Base-by-base conservation (phyloP, 208 protist genomes). In the Leishmania aethiopica region DNA sequence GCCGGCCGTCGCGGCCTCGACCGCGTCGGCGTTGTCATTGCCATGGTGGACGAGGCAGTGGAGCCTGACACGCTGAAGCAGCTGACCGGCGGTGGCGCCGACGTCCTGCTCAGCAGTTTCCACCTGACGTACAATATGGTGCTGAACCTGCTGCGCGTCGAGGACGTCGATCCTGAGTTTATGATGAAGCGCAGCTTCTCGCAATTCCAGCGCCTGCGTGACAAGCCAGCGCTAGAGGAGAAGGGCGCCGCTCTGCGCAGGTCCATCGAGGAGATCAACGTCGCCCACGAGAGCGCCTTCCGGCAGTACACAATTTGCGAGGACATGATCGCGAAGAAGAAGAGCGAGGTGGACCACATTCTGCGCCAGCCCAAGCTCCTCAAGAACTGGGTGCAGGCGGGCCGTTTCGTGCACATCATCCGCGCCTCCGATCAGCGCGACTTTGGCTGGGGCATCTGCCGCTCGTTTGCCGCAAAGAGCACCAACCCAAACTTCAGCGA, bases 91-190 rank as follows among this genome's bases (percentile, higher is more conserved):
- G 99, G 98, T 45, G 90, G 96, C 55, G 93, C 98, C 22, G 98
- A 99, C 84, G 88, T 97, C 1, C 93, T 99, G 45, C 96, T 98
- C 62, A 97, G 91, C 86, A 97, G 97, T 77, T 99, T 99, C 88
- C 98, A 99, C 87, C 91, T 99, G 64, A 98, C 97, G 57, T 99
- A 99, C 93, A 99, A 99, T 89, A 99, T 99, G 99, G 89, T 99
- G 62, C 93, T 99, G 15, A 99, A 99, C 86, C 87, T 99, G 66
- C 83, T 99, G 35, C 95, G 99, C n/a, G 96, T 99, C 6, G 98
- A 99, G 88, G 98, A 98, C 79, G 95, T 99, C 7, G 97, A 99
- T 83, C 98, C 98, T 10, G 96, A 99, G 87, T 99, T 99, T 86
- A 97, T 99, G 91, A 98, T 99, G 89, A 96, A 97, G 85, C 88